Evolutionary conservation across 345 rosid species (phyloP), one percentile per base, ranked within the genome.

Genomic region (Kernera saxatilis): DNA sequence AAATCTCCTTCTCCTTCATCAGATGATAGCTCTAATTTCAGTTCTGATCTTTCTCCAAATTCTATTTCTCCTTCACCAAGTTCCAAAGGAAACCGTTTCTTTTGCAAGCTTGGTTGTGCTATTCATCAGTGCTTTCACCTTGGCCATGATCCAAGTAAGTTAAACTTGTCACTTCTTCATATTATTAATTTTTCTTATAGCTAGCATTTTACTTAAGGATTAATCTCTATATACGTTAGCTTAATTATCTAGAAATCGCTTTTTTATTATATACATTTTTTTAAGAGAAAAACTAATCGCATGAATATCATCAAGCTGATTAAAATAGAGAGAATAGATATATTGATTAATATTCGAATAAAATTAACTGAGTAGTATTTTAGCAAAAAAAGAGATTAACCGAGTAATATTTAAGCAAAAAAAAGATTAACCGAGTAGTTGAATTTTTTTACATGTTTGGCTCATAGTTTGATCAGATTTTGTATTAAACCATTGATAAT

Each of bases 21-120:
- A 40, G 37, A 15, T 27, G 13, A 12, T 23, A 27, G 7, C 19
- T 21, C 13, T 36, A 4, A 23, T n/a, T 13, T 0, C 4, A 11
- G 17, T 15, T 9, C 1, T 41, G 51, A 43, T 33, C 0, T 0
- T 13, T 8, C 13, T 32, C 11, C 3, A 46, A 2, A 1, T 0
- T 45, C 18, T 12, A 0, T 13, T 18, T 44, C 35, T 35, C 35
- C 23, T 30, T 54, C 60, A 54, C 40, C 23, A 54, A 4, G 4
- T 5, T 5, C 46, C 37, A 2, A 27, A 0, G 2, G 3, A 3
- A 0, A 11, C 0, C 0, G 0, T 2, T 6, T 17, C 23, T 10
- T 15, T 18, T 67, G 62, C 51, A 12, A 3, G 2, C 3, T 12
- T 39, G 18, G 27, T 17, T 67, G 29, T 27, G 0, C 49, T 26